These are phyloP conservation scores for Silene latifolia DNA, from an alignment of 148 eudicot species.

Conservation along the genomic window DNA sequence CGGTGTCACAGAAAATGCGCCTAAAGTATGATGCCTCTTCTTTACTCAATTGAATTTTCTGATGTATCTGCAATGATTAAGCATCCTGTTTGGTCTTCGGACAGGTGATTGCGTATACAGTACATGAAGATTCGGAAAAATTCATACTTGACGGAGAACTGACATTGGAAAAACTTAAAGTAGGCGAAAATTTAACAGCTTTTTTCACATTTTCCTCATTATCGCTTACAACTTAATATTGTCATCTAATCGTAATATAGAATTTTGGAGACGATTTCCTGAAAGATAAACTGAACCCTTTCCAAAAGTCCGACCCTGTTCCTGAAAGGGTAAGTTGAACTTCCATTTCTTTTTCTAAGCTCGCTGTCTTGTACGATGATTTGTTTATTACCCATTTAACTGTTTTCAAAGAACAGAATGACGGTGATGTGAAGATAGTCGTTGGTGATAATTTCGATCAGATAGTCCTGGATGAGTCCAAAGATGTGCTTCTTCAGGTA, in stretches of 20 bases:
- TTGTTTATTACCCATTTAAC: too few relatives aligned
- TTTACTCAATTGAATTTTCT: not conserved
- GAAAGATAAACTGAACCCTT: conserved; percentile 77
- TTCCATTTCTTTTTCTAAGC: too few relatives aligned
- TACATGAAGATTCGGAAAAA: conserved; percentile 64
- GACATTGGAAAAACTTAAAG: conserved; percentile 65
- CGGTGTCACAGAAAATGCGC: conserved; percentile 68
- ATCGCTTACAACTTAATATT: too few relatives aligned
- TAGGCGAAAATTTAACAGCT: conserved; percentile 8
- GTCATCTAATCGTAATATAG: conserved; percentile 21
- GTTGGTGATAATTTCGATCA: conserved; percentile 90
- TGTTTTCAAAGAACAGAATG: conserved; percentile 44
- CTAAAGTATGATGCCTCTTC: conserved; percentile 40
- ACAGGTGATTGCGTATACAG: conserved; percentile 73
- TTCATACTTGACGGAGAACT: conserved; percentile 55
- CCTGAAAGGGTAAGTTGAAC: conserved; percentile 66
- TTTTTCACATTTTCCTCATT: not conserved
- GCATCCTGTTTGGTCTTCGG: not conserved
- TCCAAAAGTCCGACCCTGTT: conserved; percentile 86
- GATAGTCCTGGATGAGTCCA: conserved; percentile 87
- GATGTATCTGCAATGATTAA: too few relatives aligned
- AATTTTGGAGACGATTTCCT: conserved; percentile 68
- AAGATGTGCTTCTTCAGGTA: conserved; percentile 96
- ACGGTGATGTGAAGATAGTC: conserved; percentile 82
- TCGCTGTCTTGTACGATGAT: too few relatives aligned